Percentiles rank a stretch among this genome's conserved stretches.
These are phyloP conservation scores for Cutaneotrichosporon cutaneum DNA, from an alignment of 1,284 basidiomycete species.

Conservation along the genomic window DNA sequence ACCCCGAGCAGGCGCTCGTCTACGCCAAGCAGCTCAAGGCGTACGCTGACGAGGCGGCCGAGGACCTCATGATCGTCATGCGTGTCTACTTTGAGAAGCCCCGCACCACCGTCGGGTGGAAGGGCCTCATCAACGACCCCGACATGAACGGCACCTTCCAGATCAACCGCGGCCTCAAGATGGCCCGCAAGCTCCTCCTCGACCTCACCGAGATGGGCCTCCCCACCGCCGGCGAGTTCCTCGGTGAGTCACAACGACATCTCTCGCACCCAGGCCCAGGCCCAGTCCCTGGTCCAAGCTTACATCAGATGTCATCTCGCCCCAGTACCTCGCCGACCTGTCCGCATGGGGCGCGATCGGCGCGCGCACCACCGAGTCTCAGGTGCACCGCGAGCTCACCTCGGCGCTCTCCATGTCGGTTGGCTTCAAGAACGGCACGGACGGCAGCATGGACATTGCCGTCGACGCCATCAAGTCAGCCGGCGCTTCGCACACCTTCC, in stretches of 20 bases:
- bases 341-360: constrained; percentile 98
- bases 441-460: constrained; percentile 72
- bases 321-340: constrained; percentile 64
- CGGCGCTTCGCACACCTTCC: constrained; percentile 81
- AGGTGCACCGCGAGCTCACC: constrained; percentile 88
- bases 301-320: constrained; percentile 71
- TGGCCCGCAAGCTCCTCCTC: constrained; percentile 82
- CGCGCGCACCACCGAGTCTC: constrained; percentile 91
- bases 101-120: constrained; percentile 75
- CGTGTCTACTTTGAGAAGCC: constrained; percentile 96
- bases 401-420: constrained; percentile 88
- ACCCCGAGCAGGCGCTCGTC: constrained; percentile 76
- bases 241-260: constrained; percentile 57
- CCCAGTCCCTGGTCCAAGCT: constrained; percentile 44
- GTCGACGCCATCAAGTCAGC: constrained; percentile 91
- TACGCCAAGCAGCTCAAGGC: constrained; percentile 75
- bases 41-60: constrained; percentile 76
- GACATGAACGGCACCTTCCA: constrained; percentile 89
- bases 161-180: constrained; percentile 92
- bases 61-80: constrained; percentile 94
- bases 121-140: constrained; percentile 68
- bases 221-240: constrained; percentile 90
- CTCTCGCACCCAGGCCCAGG: constrained; percentile 58
- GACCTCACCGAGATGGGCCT: constrained; percentile 85
- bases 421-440: constrained; percentile 60